Percentiles rank a stretch among this genome's conserved stretches.
phyloP scores from a whole-genome alignment of 2,329 filamentous ascomycete species.

The Eutypella sp. region DNA sequence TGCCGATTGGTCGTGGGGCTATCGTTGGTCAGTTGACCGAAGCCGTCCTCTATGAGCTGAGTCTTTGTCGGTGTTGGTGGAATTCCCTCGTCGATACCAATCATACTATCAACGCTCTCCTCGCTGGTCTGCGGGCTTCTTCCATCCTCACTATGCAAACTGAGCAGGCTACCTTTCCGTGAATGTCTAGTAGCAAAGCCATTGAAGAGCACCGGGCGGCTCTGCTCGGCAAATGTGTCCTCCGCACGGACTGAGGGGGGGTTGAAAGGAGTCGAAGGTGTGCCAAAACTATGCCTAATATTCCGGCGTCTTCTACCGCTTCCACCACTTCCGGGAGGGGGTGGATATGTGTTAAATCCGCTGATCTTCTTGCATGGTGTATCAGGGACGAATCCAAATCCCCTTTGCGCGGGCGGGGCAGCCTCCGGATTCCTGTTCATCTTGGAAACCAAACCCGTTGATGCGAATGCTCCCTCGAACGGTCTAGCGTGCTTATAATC shows the following conservation, averaged over 20 bases:
- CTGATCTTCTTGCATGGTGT: slow-evolving; percentile 87
- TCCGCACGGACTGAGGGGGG: slow-evolving; percentile 44
- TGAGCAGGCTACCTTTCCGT: slow-evolving; percentile 67
- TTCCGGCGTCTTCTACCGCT: slow-evolving; percentile 56
- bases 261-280: slow-evolving; percentile 78
- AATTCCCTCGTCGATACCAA: slow-evolving; percentile 58
- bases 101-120: slow-evolving; percentile 15
- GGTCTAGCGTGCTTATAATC: slow-evolving; percentile 74
- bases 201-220: slow-evolving; percentile 63
- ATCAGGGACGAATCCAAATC: slow-evolving; percentile 63
- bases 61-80: slow-evolving; percentile 94
- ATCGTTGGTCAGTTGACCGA: slow-evolving; percentile 36
- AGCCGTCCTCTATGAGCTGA: slow-evolving; percentile 34
- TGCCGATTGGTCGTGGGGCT: slow-evolving; percentile 44
- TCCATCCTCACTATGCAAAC: slow-evolving; percentile 71
- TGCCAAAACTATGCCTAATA: slow-evolving; percentile 68
- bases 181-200: slow-evolving; percentile 44
- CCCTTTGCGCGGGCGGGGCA: slow-evolving; percentile 47
- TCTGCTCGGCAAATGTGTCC: slow-evolving; percentile 49
- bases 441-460: slow-evolving; percentile 91
- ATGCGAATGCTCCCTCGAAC: slow-evolving; percentile 81
- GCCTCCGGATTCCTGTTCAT: slow-evolving; percentile 80
- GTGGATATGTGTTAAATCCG: slow-evolving; percentile 63
- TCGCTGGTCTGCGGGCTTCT: slow-evolving; percentile 43
- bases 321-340: slow-evolving; percentile 54